These are phyloP conservation scores for Cryptococcus sp. DNA, from an alignment of 1,284 basidiomycete genomes.

Conservation along the genomic window DNA sequence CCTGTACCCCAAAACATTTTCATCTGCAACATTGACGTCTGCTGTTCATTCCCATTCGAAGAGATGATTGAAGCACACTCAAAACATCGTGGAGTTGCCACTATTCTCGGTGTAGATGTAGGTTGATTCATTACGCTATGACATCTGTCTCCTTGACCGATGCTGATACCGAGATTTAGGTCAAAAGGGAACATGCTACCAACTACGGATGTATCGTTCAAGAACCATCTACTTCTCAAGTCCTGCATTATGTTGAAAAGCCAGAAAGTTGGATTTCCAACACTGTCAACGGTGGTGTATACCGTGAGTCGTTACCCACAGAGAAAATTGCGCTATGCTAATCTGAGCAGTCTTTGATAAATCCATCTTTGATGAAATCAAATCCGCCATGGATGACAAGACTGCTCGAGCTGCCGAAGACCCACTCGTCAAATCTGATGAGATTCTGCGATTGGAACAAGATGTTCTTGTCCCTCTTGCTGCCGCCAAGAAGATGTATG, in stretches of 20 bases:
- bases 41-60: conserved; percentile 49
- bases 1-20: conserved; percentile 51
- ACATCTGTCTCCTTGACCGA: background rate
- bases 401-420: conserved; percentile 46
- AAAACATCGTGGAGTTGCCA: conserved; percentile 52
- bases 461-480: conserved; percentile 53
- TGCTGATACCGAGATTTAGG: conserved; percentile 17
- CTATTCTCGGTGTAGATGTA: conserved; percentile 51
- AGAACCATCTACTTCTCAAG: conserved; percentile 45
- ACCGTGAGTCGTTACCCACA: conserved; percentile 28
- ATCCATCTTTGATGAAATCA: conserved; percentile 53
- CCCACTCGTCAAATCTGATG: conserved; percentile 48
- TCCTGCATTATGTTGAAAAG: conserved; percentile 53
- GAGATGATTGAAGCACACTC: conserved; percentile 50
- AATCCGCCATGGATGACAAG: conserved; percentile 52
- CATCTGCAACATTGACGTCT: conserved; percentile 54
- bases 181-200: conserved; percentile 49
- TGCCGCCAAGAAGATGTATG: conserved; percentile 50
- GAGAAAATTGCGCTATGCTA: background rate
- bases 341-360: conserved; percentile 48
- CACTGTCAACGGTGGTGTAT: conserved; percentile 51
- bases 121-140: conserved; percentile 3
- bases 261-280: conserved; percentile 52
- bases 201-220: conserved; percentile 53
- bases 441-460: conserved; percentile 53